A percentile compares a stretch with the other conserved stretches of the same genome.
These are phyloP conservation scores for Jackrogersella multiformis DNA, from an alignment of 495 filamentous ascomycete genomes.

Conservation along the genomic window DNA sequence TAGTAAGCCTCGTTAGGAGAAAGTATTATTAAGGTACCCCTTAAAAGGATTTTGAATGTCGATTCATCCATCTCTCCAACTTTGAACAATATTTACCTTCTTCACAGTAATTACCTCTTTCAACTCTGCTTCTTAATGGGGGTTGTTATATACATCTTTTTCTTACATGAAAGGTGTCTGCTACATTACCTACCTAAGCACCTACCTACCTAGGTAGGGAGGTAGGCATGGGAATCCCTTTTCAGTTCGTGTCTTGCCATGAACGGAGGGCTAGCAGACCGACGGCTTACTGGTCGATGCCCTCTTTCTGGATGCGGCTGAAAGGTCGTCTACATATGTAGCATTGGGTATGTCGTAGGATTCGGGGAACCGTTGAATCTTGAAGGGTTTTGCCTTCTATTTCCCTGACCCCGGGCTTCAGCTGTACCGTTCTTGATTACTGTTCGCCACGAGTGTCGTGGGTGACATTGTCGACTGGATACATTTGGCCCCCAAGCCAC, in stretches of 20 bases:
- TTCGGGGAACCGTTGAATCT: slow-evolving; percentile 7
- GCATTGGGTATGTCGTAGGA: slow-evolving; percentile 15
- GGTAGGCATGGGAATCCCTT: too few species aligned
- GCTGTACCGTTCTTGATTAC: slow-evolving; percentile 3
- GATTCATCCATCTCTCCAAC: too few species aligned
- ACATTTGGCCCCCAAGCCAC: slow-evolving; percentile 18
- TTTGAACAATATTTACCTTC: background rate
- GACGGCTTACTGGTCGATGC: slow-evolving; percentile 3
- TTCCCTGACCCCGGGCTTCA: slow-evolving; percentile 11
- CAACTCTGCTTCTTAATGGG: too few species aligned
- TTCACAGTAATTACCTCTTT: too few species aligned
- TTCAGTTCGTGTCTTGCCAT: too few species aligned
- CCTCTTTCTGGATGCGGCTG: slow-evolving; percentile 27
- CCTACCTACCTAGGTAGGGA: too few species aligned
- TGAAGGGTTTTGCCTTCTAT: slow-evolving; percentile 5
- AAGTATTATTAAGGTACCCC: background rate
- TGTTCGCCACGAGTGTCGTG: slow-evolving; percentile 5
- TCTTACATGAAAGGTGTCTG: background rate
- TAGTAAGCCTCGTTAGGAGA: background rate
- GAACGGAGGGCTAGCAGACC: too few species aligned
- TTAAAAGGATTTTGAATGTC: background rate
- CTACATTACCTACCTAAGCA: background rate
- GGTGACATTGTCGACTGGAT: slow-evolving; percentile 2
- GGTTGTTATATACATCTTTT: background rate
- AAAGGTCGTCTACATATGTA: slow-evolving; percentile 18